Percentiles rank a stretch among this genome's conserved stretches.
Evolutionary conservation across 768 basidiomycete species (phyloP).

Genomic region (Antrodiella citrinella): DNA sequence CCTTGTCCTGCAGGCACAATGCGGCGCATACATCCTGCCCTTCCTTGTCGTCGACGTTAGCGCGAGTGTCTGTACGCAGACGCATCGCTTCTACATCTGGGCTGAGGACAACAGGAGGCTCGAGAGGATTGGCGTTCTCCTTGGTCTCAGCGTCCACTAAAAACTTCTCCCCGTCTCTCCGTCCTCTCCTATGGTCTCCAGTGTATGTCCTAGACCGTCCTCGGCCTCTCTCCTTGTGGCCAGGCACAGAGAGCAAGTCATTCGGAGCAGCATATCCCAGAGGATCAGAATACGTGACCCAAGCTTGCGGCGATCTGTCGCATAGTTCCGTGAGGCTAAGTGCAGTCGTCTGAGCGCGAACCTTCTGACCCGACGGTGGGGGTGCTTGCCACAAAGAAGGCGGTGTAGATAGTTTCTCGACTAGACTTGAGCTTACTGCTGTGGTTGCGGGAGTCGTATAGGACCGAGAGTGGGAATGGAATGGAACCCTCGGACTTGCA

Average conservation of each 20-base stretch:
- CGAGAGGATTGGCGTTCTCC: neutral
- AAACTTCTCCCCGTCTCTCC: neutral
- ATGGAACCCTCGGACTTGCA: too few species aligned
- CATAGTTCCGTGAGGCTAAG: slow-evolving; percentile 20
- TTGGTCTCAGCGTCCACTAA: neutral
- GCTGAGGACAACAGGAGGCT: neutral
- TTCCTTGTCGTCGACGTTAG: too few species aligned
- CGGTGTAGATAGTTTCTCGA: neutral
- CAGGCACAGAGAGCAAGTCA: neutral
- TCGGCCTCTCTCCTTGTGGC: neutral
- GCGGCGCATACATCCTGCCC: neutral
- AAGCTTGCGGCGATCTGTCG: slow-evolving; percentile 10
- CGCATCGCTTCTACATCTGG: too few species aligned
- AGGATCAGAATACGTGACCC: slow-evolving; percentile 11
- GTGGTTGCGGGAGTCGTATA: too few species aligned
- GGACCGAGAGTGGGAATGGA: too few species aligned
- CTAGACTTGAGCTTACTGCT: neutral
- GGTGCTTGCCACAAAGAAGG: neutral
- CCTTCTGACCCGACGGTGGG: neutral
- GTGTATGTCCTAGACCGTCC: neutral
- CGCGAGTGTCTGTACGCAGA: too few species aligned
- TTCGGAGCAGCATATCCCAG: slow-evolving; percentile 7
- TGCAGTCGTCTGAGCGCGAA: neutral
- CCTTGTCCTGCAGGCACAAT: neutral
- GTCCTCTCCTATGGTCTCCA: neutral